Conservation (phyloP, 1,284 basidiomycete genomes). For the Cutaneotrichosporon spelunceum region DNA sequence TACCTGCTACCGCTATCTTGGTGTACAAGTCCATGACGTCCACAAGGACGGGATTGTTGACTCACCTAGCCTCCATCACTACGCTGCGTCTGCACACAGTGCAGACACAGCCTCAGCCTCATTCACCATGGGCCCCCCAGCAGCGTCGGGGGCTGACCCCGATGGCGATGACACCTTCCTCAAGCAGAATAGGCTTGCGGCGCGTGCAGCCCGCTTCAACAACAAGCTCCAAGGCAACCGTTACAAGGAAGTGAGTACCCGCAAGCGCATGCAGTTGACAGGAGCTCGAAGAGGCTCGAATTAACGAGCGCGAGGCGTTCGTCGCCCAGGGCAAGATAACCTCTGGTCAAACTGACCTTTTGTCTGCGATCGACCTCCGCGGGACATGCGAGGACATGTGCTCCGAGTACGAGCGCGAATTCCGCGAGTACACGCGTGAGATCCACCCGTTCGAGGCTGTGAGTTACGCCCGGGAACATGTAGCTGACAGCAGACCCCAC, state of each 20-base stretch:
- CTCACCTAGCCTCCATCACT: too few relatives aligned
- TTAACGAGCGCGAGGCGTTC: constrained; percentile 69
- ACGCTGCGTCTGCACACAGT: constrained; percentile 8
- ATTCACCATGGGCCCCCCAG: constrained; percentile 1
- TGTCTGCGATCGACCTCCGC: constrained; percentile 81
- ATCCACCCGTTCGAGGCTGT: constrained; percentile 83
- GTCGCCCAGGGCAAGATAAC: constrained; percentile 83
- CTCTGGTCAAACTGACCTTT: constrained; percentile 74
- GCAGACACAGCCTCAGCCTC: constrained; percentile 7
- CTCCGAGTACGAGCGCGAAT: constrained; percentile 84
- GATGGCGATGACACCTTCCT: constrained; percentile 38
- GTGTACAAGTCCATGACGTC: neutral
- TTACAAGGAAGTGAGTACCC: constrained; percentile 44
- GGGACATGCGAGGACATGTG: constrained; percentile 95
- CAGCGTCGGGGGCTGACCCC: constrained; percentile 22
- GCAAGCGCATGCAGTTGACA: neutral
- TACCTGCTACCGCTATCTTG: neutral
- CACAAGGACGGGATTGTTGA: neutral
- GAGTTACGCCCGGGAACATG: constrained; percentile 42
- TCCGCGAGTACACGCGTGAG: constrained; percentile 85
- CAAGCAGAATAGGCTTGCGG: constrained; percentile 34
- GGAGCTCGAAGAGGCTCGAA: constrained; percentile 59
- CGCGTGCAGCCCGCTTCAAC: constrained; percentile 47
- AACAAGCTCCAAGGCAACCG: constrained; percentile 47
- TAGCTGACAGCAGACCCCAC: constrained; percentile 43